A percentile compares a stretch with the other conserved stretches of the same genome.
Evolutionary conservation across 2,329 filamentous ascomycete genomes (phyloP).

Genomic region (Fusarium veterinarium): DNA sequence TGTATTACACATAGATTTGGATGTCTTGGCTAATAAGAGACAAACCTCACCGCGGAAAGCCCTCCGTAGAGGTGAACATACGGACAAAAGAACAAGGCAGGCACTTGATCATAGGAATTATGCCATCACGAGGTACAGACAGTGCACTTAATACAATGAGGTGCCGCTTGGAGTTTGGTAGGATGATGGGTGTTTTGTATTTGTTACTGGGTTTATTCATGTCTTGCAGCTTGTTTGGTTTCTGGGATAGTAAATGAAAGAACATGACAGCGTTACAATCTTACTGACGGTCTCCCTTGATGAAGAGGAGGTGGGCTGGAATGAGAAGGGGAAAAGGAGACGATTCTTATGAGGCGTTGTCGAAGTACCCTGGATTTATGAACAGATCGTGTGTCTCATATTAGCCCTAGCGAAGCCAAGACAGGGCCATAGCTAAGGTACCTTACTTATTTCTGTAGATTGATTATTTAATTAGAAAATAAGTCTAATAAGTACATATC

Average conservation of each 20-base stretch:
- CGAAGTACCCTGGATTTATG: not conserved
- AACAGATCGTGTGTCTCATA: not conserved
- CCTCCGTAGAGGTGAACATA: conserved; percentile 14
- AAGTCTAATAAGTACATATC: not conserved
- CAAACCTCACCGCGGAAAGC: conserved; percentile 1
- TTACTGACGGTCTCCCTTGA: not conserved
- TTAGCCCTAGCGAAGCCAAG: not conserved
- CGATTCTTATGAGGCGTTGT: not conserved
- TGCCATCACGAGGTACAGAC: conserved; percentile 35
- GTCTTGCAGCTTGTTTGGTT: not conserved
- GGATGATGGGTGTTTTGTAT: conserved; percentile 24
- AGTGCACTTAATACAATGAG: not conserved
- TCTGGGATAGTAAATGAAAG: not conserved
- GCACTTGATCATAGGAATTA: conserved; percentile 38
- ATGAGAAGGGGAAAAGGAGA: not conserved
- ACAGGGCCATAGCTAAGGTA: not conserved
- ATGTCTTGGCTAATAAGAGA: conserved; percentile 9
- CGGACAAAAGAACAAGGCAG: conserved; percentile 21
- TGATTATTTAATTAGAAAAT: not conserved
- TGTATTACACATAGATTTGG: conserved; percentile 36
- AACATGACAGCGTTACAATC: not conserved
- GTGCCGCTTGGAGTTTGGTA: not conserved
- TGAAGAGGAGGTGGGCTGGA: not conserved
- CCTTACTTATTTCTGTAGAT: not conserved
- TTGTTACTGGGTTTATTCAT: conserved; percentile 11